A percentile compares a stretch with the other conserved stretches of the same genome.
Evolutionary conservation across 2,329 filamentous ascomycete species (phyloP).

Genomic region (Cladophialophora exuberans): DNA sequence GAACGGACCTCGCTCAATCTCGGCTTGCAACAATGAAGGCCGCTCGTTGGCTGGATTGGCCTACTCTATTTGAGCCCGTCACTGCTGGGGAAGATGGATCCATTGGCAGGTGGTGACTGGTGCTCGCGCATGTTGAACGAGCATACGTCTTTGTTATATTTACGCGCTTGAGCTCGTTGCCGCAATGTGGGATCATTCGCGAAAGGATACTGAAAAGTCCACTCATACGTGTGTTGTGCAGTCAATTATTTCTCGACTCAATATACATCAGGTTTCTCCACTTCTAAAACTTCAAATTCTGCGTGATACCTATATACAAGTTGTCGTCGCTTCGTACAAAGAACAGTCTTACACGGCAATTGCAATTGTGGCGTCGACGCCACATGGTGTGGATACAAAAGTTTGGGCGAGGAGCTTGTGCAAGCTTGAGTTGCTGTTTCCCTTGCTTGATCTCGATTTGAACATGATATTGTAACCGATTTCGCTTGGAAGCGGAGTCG

Average conservation of each 20-base stretch:
- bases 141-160: conserved; percentile 2
- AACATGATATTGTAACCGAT: no score
- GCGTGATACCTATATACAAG: no score
- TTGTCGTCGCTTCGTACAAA: no score
- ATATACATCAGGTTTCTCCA: no score
- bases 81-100: conserved; percentile 23
- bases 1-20: conserved; percentile 22
- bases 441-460: no score
- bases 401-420: no score
- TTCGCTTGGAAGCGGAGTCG: no score
- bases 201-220: conserved; percentile 9
- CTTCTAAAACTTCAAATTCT: no score
- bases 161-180: conserved; percentile 29
- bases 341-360: no score
- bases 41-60: conserved; percentile 21
- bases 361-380: no score
- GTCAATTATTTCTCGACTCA: conserved; percentile 8
- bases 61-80: conserved; percentile 23
- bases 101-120: conserved; percentile 18
- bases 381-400: no score
- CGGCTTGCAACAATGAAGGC: conserved; percentile 30
- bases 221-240: conserved; percentile 11
- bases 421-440: no score
- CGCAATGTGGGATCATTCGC: neutral
- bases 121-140: conserved; percentile 21